A percentile compares a stretch with the other conserved stretches of the same genome.
Evolutionary conservation across 352 stramenopile species (phyloP).

Genomic region (Phytophthora sojae): DNA sequence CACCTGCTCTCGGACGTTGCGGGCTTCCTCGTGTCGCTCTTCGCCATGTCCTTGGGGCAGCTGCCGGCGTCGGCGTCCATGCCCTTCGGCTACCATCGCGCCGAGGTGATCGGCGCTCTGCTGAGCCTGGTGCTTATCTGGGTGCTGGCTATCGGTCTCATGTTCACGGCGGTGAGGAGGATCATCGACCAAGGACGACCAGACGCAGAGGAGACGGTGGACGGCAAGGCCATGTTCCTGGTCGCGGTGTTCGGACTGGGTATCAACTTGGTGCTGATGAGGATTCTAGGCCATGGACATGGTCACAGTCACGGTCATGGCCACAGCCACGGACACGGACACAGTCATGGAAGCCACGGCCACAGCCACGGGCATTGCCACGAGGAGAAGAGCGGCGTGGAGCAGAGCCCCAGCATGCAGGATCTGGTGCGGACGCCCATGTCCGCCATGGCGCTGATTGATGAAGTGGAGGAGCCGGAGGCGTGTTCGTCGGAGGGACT

Average conservation of each 20-base stretch:
- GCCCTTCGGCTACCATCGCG: conserved; percentile 97
- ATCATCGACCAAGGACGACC: conserved; percentile 56
- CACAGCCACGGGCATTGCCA: conserved; percentile 33
- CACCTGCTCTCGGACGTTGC: conserved; percentile 83
- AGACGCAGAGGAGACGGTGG: conserved; percentile 43
- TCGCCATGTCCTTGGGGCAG: conserved; percentile 80
- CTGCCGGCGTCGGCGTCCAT: conserved; percentile 64
- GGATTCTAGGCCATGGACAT: conserved; percentile 83
- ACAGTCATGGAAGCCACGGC: conserved; percentile 53
- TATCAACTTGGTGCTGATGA: conserved; percentile 95
- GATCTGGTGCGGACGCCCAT: conserved; percentile 73
- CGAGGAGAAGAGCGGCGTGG: conserved; percentile 36
- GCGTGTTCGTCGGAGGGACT: conserved; percentile 7
- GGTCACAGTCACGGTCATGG: conserved; percentile 57
- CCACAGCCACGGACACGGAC: conserved; percentile 58
- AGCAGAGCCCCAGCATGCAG: conserved; percentile 51
- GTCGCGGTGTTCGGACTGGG: conserved; percentile 94
- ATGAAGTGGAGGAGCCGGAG: conserved; percentile 39
- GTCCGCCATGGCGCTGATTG: conserved; percentile 80
- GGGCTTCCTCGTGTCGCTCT: conserved; percentile 84
- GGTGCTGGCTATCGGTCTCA: conserved; percentile 92
- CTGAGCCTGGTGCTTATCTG: conserved; percentile 95
- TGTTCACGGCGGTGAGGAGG: conserved; percentile 91
- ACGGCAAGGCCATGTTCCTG: conserved; percentile 95
- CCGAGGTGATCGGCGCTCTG: conserved; percentile 96